Evolutionary conservation across 2,329 filamentous ascomycete genomes (phyloP), one percentile per base, ranked within the genome.

Genomic region (Microcyclosporella mali): DNA sequence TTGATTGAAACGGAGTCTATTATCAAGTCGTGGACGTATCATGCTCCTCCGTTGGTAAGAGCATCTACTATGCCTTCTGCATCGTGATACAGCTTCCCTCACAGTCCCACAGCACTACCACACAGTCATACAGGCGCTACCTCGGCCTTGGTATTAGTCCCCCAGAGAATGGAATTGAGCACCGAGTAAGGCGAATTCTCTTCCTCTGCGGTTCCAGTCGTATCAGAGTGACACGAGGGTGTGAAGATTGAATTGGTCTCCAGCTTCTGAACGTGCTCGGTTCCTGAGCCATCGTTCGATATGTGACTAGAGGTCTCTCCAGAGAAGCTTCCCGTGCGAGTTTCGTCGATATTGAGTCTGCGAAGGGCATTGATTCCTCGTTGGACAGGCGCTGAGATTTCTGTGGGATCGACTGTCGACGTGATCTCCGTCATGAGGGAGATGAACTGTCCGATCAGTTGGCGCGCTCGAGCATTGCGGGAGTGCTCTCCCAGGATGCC

Each of bases 101-200:
- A 25, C 21, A 25, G 21, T 25, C 21, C 21, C 21, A 25, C n/a
- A n/a, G n/a, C n/a, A n/a, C n/a, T n/a, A n/a, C n/a, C n/a, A n/a
- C n/a, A n/a, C n/a, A n/a, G n/a, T 25, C 21, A 25, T 9, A 25
- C 9, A 9, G 21, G 21, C 21, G 21, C 6, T 6, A 25, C 21
- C 6, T 25, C 21, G 21, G 21, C 9, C 4, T 9, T 25, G 4
- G 21, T 25, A 41, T 38, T 46, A 28, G 40, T 40, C 8, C 57
- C 57, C 57, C 56, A 60, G 9, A 73, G 61, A 37, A 73, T 73
- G 4, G 63, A 67, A 47, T 73, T 70, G 60, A 72, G 65, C 3
- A 72, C 62, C 14, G 69, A 68, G 53, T 73, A 72, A 6, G 70
- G 70, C 17, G 63, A 67, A 7, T 65, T 61, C 33, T 72, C 69